Conservation (phyloP, 208 protist genomes). For the Phytomonas sp. region DNA sequence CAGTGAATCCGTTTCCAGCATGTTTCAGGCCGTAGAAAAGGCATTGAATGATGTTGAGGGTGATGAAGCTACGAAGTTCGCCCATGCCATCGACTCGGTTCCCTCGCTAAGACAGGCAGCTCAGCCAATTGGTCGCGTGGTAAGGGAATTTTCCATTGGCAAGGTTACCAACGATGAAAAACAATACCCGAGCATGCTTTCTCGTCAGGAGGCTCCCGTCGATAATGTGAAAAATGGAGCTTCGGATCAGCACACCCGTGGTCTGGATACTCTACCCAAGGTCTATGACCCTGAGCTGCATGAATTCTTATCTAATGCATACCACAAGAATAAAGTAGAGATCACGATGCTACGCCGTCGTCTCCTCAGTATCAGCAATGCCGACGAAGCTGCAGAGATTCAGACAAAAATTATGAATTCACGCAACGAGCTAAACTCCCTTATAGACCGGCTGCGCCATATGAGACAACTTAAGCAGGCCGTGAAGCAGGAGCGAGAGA, state of each 20-base stretch:
- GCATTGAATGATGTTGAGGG: constrained; percentile 56
- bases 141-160: constrained; percentile 75
- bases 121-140: constrained; percentile 43
- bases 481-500: constrained; percentile 1
- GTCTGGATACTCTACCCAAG: constrained; percentile 15
- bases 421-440: constrained; percentile 38
- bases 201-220: background rate
- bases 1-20: constrained; percentile 22
- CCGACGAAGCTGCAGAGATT: constrained; percentile 50
- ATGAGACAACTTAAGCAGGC: constrained; percentile 37
- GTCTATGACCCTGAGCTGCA: constrained; percentile 40
- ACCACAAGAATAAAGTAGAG: constrained; percentile 83
- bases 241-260: background rate
- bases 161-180: constrained; percentile 20
- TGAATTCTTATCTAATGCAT: constrained; percentile 60
- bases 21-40: constrained; percentile 44
- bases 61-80: constrained; percentile 44
- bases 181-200: background rate
- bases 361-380: constrained; percentile 56
- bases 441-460: constrained; percentile 51
- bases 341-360: constrained; percentile 70
- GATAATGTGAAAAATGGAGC: background rate
- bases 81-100: constrained; percentile 47
- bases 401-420: constrained; percentile 43
- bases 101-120: constrained; percentile 55